Evolutionary conservation across 2,329 filamentous ascomycete genomes (phyloP).

Genomic region (Sordariomycetes sp.): DNA sequence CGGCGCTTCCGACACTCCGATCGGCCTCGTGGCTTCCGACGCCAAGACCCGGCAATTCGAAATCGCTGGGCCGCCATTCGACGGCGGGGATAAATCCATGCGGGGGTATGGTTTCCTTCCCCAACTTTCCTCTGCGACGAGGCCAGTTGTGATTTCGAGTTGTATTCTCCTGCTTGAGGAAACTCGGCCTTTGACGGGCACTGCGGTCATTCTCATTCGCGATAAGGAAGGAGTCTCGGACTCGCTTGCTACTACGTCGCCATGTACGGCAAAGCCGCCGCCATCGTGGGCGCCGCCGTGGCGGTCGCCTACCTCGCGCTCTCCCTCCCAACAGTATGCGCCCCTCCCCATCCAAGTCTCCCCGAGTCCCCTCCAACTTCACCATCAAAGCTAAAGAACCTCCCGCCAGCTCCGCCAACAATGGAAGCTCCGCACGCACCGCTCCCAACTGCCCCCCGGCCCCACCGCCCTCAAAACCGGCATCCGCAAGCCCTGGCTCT

Average conservation of each 20-base stretch:
- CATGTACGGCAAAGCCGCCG: conserved; percentile 6
- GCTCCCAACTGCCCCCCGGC: conserved; percentile 25
- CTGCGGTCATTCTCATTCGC: neutral
- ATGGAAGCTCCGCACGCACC: conserved; percentile 26
- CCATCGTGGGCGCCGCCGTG: conserved; percentile 10
- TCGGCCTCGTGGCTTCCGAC: neutral
- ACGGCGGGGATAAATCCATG: neutral
- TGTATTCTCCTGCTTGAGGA: too few species aligned
- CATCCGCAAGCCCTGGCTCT: conserved; percentile 27
- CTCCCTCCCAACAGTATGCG: conserved; percentile 15
- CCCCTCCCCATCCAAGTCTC: neutral
- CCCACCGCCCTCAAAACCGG: conserved; percentile 24
- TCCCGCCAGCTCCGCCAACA: conserved; percentile 20
- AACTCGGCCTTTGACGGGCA: neutral
- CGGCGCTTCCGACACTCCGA: neutral
- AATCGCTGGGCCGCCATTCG: neutral
- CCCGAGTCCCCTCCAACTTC: neutral
- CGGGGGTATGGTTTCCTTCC: neutral
- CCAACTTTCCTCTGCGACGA: neutral
- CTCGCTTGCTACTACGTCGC: too few species aligned
- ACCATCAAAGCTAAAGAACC: neutral
- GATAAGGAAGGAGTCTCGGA: neutral
- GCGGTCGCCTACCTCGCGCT: conserved; percentile 14
- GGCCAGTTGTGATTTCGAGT: too few species aligned
- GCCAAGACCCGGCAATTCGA: neutral